phyloP scores from a whole-genome alignment of 2,329 filamentous ascomycete species.

The Ceratocystis colombiana region DNA sequence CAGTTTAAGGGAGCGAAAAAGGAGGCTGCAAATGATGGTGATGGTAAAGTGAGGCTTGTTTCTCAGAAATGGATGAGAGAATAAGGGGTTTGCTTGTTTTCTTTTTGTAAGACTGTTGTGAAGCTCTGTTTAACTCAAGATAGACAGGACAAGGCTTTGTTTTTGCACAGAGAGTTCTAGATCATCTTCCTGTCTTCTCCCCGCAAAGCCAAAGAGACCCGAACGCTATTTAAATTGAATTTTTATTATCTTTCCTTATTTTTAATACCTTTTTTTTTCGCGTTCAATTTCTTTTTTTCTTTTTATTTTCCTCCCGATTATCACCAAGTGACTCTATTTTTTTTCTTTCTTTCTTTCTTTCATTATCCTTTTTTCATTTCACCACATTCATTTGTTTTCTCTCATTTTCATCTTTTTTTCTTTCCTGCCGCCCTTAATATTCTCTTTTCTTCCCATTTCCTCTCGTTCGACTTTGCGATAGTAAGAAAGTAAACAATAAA shows the following conservation, averaged over 20 bases:
- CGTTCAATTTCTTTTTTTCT: constrained; percentile 2
- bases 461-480: not conserved
- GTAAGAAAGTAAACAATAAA: not conserved
- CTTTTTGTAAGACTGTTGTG: not conserved
- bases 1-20: not conserved
- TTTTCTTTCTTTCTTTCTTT: not conserved
- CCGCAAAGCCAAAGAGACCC: not conserved
- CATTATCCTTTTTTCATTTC: constrained; percentile 6
- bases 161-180: not conserved
- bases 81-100: not conserved
- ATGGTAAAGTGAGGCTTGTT: not conserved
- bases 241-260: not conserved
- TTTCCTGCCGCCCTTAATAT: not conserved
- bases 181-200: not conserved
- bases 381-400: constrained; percentile 17
- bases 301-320: not conserved
- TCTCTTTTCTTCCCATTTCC: not conserved
- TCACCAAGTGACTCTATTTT: constrained; percentile 10
- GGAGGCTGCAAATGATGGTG: not conserved
- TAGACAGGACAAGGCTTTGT: too few relatives aligned
- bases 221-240: not conserved
- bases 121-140: too few relatives aligned
- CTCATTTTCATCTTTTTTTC: constrained; percentile 17
- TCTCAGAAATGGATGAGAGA: not conserved
- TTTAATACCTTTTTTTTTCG: not conserved